Percentiles rank a stretch among this genome's conserved stretches.
Evolutionary conservation across 2,329 filamentous ascomycete genomes (phyloP).

Genomic region (Aspergillus thermomutatus): DNA sequence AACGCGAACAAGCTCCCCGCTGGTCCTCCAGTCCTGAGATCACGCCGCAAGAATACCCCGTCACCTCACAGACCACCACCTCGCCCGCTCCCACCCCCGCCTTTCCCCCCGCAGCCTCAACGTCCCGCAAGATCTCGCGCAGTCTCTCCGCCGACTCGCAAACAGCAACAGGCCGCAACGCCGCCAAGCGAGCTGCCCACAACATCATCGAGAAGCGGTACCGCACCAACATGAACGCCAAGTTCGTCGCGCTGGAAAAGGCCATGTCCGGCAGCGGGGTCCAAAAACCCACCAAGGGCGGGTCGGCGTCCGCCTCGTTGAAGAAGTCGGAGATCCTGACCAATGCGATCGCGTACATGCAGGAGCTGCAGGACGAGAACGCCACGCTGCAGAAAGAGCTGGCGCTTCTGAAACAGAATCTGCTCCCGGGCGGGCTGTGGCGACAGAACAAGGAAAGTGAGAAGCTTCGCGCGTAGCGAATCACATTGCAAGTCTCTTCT

Average conservation of each 20-base stretch:
- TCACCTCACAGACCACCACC: conserved; percentile 7
- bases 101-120: conserved; percentile 4
- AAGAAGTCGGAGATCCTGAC: conserved; percentile 39
- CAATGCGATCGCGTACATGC: conserved; percentile 36
- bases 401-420: conserved; percentile 25
- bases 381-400: conserved; percentile 32
- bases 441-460: conserved; percentile 14
- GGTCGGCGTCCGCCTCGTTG: conserved; percentile 25
- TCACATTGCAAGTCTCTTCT: neutral
- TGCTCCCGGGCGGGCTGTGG: conserved; percentile 25
- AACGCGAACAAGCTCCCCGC: conserved; percentile 8
- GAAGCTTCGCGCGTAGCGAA: conserved; percentile 13
- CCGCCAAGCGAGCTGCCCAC: conserved; percentile 39
- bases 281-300: conserved; percentile 24
- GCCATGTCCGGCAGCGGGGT: conserved; percentile 26
- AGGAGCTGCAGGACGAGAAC: conserved; percentile 34
- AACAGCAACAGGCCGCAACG: conserved; percentile 26
- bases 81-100: conserved; percentile 9
- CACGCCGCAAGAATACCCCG: conserved; percentile 20
- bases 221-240: conserved; percentile 43
- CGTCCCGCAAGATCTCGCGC: conserved; percentile 21
- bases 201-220: conserved; percentile 43
- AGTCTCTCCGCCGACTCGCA: conserved; percentile 26
- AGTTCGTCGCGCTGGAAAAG: conserved; percentile 38
- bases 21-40: conserved; percentile 31